Base-by-base conservation (phyloP, 306 rosid species). In the Abrus precatorius region DNA sequence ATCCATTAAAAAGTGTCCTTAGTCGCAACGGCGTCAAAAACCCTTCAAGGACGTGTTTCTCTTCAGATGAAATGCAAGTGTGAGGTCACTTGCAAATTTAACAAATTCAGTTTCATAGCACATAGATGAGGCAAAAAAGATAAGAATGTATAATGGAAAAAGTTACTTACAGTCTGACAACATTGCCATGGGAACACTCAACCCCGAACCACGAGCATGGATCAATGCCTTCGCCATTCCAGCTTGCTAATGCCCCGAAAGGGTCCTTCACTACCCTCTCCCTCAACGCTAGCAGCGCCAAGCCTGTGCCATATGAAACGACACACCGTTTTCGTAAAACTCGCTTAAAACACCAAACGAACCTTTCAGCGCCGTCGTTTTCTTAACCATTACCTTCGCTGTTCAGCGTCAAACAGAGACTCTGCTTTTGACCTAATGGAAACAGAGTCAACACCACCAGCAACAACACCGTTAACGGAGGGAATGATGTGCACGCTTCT, bases 181-280 rank as follows among this genome's bases (percentile, higher is more conserved):
- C 91, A 67, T 88, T 82, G 82, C 92, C 93, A 10, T 83, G 78
- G 2, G 89, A 88, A 62, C 97, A 94, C 66, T 90, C 86, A 3
- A 90, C 90, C 3, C 98, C 97, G 33, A 85, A 85, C 97, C 97
- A 89, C 1, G 89, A 87, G 74, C 97, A 92, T 1, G 91, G 88
- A 82, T 94, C n/a, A 30, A 12, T 2, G 28, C n/a, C 69, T 7
- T 14, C 7, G n/a, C 7, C 13, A 14, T 5, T 40, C 71, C 71
- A 65, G 29, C n/a, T 65, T 65, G 71, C 7, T 20, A 65, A 65
- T n/a, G 71, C 50, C 7, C 50, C 71, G 49, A 2, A 9, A 49
- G 71, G 50, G 50, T 65, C 97, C 5, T 83, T 74, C 49, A 56
- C 76, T 36, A 91, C 80, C 27, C 81, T 70, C 62, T 91, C 91